Percentiles rank a stretch among this genome's conserved stretches.
These are phyloP conservation scores for Kwoniella sp. DNA, from an alignment of 768 basidiomycete genomes.

Conservation along the genomic window DNA sequence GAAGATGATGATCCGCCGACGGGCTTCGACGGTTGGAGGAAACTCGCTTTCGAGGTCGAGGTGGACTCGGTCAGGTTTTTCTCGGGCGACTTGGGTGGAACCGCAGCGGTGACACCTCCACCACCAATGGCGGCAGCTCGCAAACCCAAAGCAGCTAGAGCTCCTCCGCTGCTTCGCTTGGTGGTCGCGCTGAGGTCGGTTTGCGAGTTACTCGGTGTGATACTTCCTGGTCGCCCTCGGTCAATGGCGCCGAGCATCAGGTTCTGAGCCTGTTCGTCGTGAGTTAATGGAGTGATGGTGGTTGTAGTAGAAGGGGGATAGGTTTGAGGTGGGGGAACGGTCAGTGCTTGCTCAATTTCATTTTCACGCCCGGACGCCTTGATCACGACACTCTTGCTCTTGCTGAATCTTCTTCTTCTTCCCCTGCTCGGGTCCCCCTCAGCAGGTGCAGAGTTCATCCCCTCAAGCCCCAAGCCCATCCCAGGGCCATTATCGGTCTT, in stretches of 20 bases:
- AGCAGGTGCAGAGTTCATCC: constrained; percentile 12
- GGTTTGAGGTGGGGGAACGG: constrained; percentile 11
- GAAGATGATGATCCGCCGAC: constrained; percentile 42
- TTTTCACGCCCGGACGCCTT: neutral
- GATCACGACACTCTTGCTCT: constrained; percentile 6
- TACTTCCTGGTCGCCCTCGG: constrained; percentile 53
- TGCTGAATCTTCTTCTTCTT: constrained; percentile 8
- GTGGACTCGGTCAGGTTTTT: constrained; percentile 60
- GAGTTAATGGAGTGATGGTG: constrained; percentile 13
- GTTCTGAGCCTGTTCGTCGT: constrained; percentile 61
- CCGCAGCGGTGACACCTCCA: neutral
- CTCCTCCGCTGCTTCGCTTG: constrained; percentile 54
- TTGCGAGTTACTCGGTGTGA: constrained; percentile 16
- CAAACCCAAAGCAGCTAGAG: constrained; percentile 54
- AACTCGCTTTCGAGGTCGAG: constrained; percentile 44
- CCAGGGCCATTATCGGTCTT: neutral
- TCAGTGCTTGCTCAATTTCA: constrained; percentile 12
- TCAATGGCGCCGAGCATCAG: constrained; percentile 63
- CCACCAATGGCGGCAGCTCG: constrained; percentile 55
- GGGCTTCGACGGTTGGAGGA: constrained; percentile 55
- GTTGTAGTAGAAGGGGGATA: constrained; percentile 7
- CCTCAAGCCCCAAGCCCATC: constrained; percentile 15
- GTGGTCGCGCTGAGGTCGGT: constrained; percentile 16
- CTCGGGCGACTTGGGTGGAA: constrained; percentile 63
- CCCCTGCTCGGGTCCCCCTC: constrained; percentile 18